Evolutionary conservation across 441 rosid species (phyloP).

Genomic region (Omphalea diandra): DNA sequence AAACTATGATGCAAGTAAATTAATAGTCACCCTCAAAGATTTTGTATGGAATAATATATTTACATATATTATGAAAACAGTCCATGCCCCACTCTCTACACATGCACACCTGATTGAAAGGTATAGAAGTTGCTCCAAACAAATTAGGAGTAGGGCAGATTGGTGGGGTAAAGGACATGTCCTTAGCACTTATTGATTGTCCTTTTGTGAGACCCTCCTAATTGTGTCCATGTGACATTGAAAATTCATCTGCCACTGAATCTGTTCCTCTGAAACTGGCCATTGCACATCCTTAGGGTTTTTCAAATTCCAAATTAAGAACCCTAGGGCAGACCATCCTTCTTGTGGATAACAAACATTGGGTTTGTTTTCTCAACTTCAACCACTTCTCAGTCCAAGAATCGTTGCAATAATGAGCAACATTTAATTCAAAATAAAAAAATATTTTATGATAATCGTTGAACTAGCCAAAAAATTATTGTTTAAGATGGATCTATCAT

Average conservation of each 20-base stretch:
- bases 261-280: background rate
- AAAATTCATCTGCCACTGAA: conserved; percentile 18
- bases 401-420: background rate
- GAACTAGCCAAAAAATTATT: too few relatives aligned
- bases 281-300: background rate
- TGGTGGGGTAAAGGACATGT: conserved; percentile 29
- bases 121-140: conserved; percentile 32
- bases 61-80: conserved; percentile 11
- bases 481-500: too few relatives aligned
- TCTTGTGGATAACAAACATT: too few relatives aligned
- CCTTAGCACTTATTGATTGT: conserved; percentile 38
- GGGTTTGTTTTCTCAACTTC: too few relatives aligned
- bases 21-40: background rate
- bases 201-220: conserved; percentile 34
- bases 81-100: conserved; percentile 34
- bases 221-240: conserved; percentile 29
- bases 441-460: too few relatives aligned
- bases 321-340: background rate
- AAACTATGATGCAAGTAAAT: background rate
- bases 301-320: background rate
- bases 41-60: background rate
- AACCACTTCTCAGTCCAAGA: background rate
- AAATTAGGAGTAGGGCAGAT: conserved; percentile 28
- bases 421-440: too few relatives aligned
- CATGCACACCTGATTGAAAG: conserved; percentile 33